Evolutionary conservation across 2,329 filamentous ascomycete genomes (phyloP).

Genomic region (Pseudogymnoascus sp.): DNA sequence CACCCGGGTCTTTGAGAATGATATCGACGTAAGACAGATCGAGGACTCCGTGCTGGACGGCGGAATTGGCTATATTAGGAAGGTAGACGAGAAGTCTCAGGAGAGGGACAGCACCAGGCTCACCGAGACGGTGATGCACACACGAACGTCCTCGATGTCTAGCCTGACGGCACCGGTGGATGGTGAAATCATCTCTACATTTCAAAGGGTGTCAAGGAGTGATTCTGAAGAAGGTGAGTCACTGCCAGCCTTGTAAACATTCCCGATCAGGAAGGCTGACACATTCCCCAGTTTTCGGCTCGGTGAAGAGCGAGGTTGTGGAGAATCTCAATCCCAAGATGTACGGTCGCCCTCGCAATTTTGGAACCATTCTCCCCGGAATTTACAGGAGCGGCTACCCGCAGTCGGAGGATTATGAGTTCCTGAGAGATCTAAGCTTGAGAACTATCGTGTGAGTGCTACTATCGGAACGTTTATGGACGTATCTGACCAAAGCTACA

Average conservation of each 20-base stretch:
- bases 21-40: constrained; percentile 7
- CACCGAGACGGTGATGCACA: not conserved
- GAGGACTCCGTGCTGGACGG: not conserved
- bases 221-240: constrained; percentile 6
- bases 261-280: not conserved
- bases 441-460: constrained; percentile 67
- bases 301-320: constrained; percentile 10
- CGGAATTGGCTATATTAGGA: constrained; percentile 1
- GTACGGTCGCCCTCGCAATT: constrained; percentile 53
- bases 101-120: not conserved
- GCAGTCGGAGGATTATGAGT: constrained; percentile 58
- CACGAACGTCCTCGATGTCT: not conserved
- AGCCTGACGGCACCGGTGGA: not conserved
- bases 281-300: not conserved
- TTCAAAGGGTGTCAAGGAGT: not conserved
- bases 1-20: constrained; percentile 8
- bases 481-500: constrained; percentile 24
- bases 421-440: constrained; percentile 57
- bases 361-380: constrained; percentile 63
- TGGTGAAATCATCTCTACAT: not conserved
- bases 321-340: constrained; percentile 10
- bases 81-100: not conserved
- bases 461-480: not conserved
- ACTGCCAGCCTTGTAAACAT: not conserved
- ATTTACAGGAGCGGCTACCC: constrained; percentile 82